These are phyloP conservation scores for Penicillium longicatenatum DNA, from an alignment of 495 filamentous ascomycete genomes.

Conservation along the genomic window DNA sequence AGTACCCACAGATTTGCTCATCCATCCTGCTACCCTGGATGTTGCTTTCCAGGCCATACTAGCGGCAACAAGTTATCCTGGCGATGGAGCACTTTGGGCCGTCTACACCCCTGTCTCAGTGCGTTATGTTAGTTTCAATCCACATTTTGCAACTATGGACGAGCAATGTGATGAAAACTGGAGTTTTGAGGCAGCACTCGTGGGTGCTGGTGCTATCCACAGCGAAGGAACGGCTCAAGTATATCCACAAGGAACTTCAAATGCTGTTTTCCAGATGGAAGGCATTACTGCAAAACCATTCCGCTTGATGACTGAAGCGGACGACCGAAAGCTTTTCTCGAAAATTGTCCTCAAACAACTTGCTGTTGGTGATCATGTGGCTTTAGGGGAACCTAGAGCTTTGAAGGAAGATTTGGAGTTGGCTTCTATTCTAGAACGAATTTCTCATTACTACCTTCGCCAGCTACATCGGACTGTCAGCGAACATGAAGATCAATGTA, in stretches of 20 bases:
- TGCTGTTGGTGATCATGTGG: not conserved
- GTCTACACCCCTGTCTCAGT: not conserved
- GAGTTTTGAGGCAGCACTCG: not conserved
- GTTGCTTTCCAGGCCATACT: not conserved
- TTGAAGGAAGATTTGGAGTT: not conserved
- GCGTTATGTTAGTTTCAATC: not conserved
- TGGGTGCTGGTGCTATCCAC: not conserved
- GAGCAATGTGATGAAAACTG: not conserved
- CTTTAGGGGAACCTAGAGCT: not conserved
- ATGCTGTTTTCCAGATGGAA: not conserved
- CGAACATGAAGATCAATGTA: not conserved
- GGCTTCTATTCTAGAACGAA: not conserved
- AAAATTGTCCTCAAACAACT: not conserved
- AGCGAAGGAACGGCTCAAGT: not conserved
- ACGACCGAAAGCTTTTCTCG: not conserved
- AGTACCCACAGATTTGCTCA: not conserved
- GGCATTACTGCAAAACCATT: not conserved
- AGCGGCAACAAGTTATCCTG: not conserved
- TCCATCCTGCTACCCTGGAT: slow-evolving; percentile 1
- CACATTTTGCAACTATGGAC: not conserved
- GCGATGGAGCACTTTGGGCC: not conserved
- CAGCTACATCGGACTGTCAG: not conserved
- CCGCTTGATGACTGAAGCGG: not conserved
- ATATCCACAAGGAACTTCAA: not conserved
- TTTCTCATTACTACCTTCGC: not conserved